Base-by-base conservation (phyloP, 495 filamentous ascomycete species). In the Hypoxylon trugodes region DNA sequence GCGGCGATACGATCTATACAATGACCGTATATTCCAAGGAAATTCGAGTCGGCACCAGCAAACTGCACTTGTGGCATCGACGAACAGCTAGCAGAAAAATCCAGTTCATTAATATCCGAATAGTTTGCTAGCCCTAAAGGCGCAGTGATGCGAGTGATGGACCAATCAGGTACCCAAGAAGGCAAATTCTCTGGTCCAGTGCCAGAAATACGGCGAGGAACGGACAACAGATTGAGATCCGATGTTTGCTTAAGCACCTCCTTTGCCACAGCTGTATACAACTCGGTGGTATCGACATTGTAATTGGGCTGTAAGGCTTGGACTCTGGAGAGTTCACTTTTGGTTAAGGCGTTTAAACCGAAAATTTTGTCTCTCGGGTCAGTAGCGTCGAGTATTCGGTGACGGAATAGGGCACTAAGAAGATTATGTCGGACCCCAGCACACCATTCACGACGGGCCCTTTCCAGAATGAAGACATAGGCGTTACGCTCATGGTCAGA, bases 281-380 rank as follows among this genome's bases (percentile, higher is more conserved):
- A 33, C 21, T 60, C 55, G 28, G 62, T 35, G 12, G 55, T 59
- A 7, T 28, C 19, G 28, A 66, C 42, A 9, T 60, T 46, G 32
- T 66, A 66, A 6, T 66, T 42, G 1, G 62, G 62, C 10, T 40
- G 62, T 30, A 60, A 28, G 9, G 62, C 43, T 43, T 30, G 38
- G 5, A 26, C 36, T 1, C 28, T 43, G 1, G 36, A 50, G n/a
- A 50, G 32, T 18, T 66, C 55, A n/a, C 36, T 56, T 35, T 32
- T 60, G 12, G 42, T 60, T 9, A 66, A 37, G 8, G 62, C 62
- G 15, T 32, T 66, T 28, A 66, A 56, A 1, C 55, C 62, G 13
- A 66, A 66, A 16, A 60, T 55, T 32, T 66, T 66, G n/a, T 66
- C 62, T 19, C 62, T 15, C 6, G 62, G 55, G 40, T 66, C 62